These are phyloP conservation scores for Volutella citrinella DNA, from an alignment of 2,329 filamentous ascomycete species.

Conservation along the genomic window DNA sequence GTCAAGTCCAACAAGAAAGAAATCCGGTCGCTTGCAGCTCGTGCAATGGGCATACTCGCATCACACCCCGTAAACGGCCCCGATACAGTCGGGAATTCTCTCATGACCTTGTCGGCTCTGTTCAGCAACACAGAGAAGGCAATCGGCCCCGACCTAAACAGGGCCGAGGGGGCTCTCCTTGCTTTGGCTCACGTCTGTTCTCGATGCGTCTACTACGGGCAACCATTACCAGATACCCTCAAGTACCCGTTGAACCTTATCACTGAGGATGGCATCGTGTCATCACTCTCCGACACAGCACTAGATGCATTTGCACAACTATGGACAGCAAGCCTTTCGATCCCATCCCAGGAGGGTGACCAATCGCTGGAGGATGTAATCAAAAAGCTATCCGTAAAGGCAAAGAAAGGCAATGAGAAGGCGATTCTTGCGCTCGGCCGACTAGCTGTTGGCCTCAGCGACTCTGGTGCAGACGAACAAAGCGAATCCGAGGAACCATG, in stretches of 20 bases:
- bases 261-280: constrained; percentile 23
- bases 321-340: constrained; percentile 42
- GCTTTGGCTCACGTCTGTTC: constrained; percentile 44
- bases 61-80: constrained; percentile 56
- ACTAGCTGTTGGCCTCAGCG: constrained; percentile 62
- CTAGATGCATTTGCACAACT: constrained; percentile 46
- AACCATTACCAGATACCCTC: constrained; percentile 23
- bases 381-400: constrained; percentile 61
- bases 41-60: constrained; percentile 71
- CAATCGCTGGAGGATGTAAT: constrained; percentile 45
- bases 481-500: constrained; percentile 21
- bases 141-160: constrained; percentile 41
- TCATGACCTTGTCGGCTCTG: constrained; percentile 38
- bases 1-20: constrained; percentile 70
- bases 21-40: constrained; percentile 64
- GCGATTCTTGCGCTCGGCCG: constrained; percentile 80
- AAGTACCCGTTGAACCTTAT: constrained; percentile 32
- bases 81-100: constrained; percentile 23
- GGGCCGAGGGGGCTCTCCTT: constrained; percentile 45
- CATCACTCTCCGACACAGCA: constrained; percentile 41
- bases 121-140: constrained; percentile 41
- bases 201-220: constrained; percentile 42
- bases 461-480: constrained; percentile 20
- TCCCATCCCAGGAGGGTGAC: constrained; percentile 29
- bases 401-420: constrained; percentile 77